phyloP scores from a whole-genome alignment of 2,329 filamentous ascomycete genomes.

The Fusarium sp. region DNA sequence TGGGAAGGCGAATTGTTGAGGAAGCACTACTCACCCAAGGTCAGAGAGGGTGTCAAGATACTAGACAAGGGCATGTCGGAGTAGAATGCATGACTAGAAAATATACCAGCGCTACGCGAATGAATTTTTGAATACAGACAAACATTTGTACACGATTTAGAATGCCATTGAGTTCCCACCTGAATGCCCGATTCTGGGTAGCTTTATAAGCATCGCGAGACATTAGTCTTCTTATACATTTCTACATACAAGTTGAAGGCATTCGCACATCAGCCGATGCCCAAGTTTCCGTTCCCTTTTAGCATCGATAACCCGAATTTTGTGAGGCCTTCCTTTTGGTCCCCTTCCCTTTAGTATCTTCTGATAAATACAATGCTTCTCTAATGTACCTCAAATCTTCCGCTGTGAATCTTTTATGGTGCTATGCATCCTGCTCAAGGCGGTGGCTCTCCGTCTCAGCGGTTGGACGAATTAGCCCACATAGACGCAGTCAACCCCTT shows the following conservation, averaged over 20 bases:
- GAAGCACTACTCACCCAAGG: constrained; percentile 87
- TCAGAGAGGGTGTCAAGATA: constrained; percentile 79
- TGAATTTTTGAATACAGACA: background rate
- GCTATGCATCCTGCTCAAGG: background rate
- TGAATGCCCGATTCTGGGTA: background rate
- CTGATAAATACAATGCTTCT: background rate
- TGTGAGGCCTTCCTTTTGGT: background rate
- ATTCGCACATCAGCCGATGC: background rate
- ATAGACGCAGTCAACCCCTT: constrained; percentile 40
- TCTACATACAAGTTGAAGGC: constrained; percentile 8
- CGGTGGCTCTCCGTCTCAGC: background rate
- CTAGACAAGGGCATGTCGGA: constrained; percentile 74
- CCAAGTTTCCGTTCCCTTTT: background rate
- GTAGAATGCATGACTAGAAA: constrained; percentile 35
- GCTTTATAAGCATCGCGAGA: background rate
- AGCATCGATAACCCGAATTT: constrained; percentile 3
- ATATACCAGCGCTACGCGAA: constrained; percentile 13
- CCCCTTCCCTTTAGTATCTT: background rate
- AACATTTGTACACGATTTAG: background rate
- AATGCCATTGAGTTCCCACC: background rate
- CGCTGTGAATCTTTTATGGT: background rate
- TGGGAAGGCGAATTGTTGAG: constrained; percentile 94
- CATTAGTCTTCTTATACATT: constrained; percentile 6
- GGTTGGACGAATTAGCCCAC: constrained; percentile 34
- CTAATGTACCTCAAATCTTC: background rate